Evolutionary conservation across 2,329 filamentous ascomycete genomes (phyloP), one percentile per base, ranked within the genome.

Genomic region (Paraphaeosphaeria sporulosa): DNA sequence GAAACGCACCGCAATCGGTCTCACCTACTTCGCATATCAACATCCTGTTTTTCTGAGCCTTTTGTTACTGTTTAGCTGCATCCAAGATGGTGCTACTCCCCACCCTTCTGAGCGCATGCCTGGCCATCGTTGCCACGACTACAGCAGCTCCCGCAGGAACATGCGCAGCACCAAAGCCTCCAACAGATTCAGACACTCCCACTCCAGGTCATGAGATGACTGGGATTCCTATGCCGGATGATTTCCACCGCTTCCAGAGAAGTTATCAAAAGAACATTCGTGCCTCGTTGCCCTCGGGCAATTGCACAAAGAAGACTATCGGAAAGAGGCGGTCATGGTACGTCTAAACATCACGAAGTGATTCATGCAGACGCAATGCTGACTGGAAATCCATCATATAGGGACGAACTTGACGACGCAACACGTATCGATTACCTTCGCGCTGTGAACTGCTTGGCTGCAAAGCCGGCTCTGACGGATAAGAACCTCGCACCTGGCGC

Each of bases 391-490:
- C 13, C 19, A 12, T 4, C 47, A 7, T 36, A 38, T 42, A 58
- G 56, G 56, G 56, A 58, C 15, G 56, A 58, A 8, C 44, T 58
- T 21, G 56, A 58, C 30, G 30, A 53, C 25, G 30, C 49, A 19
- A 58, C 56, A 12, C 46, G 56, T 17, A 27, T 34, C 30, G 56
- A 53, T 19, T 59, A 51, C 30, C 55, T 56, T 27, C 44, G 47
- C 21, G 51, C 57, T 13, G 52, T 59, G 21, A 50, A 51, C 13
- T 59, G 52, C 46, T 47, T 59, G 12, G 51, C 51, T 19, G 44
- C 21, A 13, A 59, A 55, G 36, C 57, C 51, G 34, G 44, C 57
- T 10, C 47, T n/a, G 23, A 50, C 46, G 0, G 46, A 55, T 46
- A 55, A 50, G 25, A 51, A 27, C 2, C 27, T 55, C 10, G 51